Evolutionary conservation across 139 green algal species (phyloP), one percentile per base, ranked within the genome.

Genomic region (Chlamydomonas urium): DNA sequence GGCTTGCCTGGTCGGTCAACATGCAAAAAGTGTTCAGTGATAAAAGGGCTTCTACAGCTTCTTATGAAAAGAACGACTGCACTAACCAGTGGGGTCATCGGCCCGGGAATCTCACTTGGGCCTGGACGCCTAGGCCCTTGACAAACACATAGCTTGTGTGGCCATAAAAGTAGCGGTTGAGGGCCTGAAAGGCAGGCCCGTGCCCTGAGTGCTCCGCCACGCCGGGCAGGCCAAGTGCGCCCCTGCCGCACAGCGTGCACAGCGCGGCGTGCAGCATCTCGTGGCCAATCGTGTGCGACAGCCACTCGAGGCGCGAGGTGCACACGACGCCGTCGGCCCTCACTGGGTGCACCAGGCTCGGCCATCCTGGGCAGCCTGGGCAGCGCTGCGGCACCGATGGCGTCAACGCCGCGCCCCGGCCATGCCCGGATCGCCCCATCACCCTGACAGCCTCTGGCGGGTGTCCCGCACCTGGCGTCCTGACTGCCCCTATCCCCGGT

Each of bases 211-310:
- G 42, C 42, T 8, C 8, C 42, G 10, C 8, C 10, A 50, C 42
- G 10, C 42, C 42, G 14, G 42, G 42, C 10, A 14, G 14, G 10
- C 42, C 8, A 24, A 24, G 42, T 14, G 8, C 10, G 42, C 42
- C 42, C 42, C 42, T 8, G 3, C 5, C 45, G 32, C 71, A 76
- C 60, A 71, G 47, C 8, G 28, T 45, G n/a, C 47, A 45, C 17
- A 70, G 42, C 71, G 70, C 0, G 14, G 5, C 71, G 71, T 76
- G 71, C 45, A 76, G 71, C 71, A 76, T 71, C 71, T 76, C 71
- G 47, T 76, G 71, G 0, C 42, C 71, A 33, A 76, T 45, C 19
- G 71, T 76, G 71, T 76, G 71, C 1, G 71, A 57, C 42, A 76
- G 60, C 71, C 71, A 76, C 38, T 32, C 37, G 29, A 75, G 71